Evolutionary conservation across 371 early-diverging fungal species (phyloP).

Genomic region (Mortierella sp.): DNA sequence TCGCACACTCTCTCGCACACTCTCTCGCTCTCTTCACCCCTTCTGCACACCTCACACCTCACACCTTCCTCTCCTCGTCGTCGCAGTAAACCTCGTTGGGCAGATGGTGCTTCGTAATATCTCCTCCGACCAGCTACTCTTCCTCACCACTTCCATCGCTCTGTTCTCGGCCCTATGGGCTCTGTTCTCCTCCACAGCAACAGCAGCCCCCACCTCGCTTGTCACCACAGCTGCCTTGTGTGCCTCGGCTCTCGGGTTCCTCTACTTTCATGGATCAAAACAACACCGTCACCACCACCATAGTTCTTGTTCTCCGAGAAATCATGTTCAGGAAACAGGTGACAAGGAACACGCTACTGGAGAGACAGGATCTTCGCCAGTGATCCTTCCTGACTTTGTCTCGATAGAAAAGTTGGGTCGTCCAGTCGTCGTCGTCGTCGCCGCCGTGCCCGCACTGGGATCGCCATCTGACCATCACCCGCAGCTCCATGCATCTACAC

Average conservation of each 20-base stretch:
- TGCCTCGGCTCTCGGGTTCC: constrained; percentile 12
- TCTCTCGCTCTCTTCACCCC: background rate
- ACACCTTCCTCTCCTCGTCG: background rate
- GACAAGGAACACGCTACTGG: background rate
- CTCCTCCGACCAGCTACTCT: constrained; percentile 1
- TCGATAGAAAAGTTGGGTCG: constrained; percentile 1
- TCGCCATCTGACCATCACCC: background rate
- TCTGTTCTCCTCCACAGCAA: constrained; percentile 18
- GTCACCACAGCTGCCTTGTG: constrained; percentile 6
- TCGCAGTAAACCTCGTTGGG: too few relatives aligned
- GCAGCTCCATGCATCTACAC: background rate
- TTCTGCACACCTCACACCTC: background rate
- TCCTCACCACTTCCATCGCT: constrained; percentile 1
- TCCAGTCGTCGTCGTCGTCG: too few relatives aligned
- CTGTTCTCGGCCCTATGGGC: constrained; percentile 20
- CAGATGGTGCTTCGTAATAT: background rate
- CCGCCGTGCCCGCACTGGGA: too few relatives aligned
- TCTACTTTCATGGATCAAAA: background rate
- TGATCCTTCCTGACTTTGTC: constrained; percentile 11
- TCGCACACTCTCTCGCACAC: background rate
- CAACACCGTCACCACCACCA: background rate
- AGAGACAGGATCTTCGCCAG: background rate
- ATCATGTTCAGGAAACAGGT: too few relatives aligned
- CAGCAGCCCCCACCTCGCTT: constrained; percentile 4
- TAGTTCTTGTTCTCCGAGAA: too few relatives aligned